These are phyloP conservation scores for Cryphonectria nitschkei DNA, from an alignment of 2,329 filamentous ascomycete species.

Conservation along the genomic window DNA sequence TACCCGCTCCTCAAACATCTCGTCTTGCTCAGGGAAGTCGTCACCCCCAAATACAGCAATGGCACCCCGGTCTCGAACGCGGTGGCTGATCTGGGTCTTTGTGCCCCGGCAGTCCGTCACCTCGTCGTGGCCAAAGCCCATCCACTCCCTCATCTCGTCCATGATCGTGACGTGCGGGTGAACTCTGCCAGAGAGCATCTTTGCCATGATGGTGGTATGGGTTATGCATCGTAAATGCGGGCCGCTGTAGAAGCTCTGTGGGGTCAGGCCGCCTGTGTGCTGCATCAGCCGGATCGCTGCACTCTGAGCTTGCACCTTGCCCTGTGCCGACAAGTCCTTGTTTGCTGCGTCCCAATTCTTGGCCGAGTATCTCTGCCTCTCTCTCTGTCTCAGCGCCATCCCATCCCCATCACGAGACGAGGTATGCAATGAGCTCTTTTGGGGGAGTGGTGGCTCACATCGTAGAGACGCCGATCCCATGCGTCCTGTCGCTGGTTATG, in stretches of 20 bases:
- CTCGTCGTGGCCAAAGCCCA: slow-evolving; percentile 4
- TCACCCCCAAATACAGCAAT: neutral
- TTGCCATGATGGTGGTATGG: slow-evolving; percentile 4
- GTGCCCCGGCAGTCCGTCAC: slow-evolving; percentile 9
- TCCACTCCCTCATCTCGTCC: slow-evolving; percentile 7
- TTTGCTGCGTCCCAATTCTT: slow-evolving; percentile 6
- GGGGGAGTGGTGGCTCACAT: neutral
- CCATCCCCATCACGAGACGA: neutral
- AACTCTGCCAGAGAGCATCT: neutral
- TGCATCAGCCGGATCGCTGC: neutral
- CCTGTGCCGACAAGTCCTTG: slow-evolving; percentile 2
- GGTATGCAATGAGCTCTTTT: neutral
- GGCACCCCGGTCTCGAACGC: neutral
- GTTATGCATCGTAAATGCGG: neutral
- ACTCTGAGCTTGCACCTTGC: neutral
- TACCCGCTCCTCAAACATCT: slow-evolving; percentile 6
- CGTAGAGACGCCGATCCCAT: neutral
- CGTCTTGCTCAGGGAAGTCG: neutral
- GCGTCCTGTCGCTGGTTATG: slow-evolving; percentile 7
- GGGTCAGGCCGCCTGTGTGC: neutral
- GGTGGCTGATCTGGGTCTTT: neutral
- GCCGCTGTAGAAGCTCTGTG: neutral
- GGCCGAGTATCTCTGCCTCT: neutral
- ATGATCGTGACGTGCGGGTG: neutral
- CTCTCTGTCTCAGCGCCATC: neutral